These are phyloP conservation scores for Aureobasidium sp. DNA, from an alignment of 2,329 filamentous ascomycete species.

Conservation along the genomic window DNA sequence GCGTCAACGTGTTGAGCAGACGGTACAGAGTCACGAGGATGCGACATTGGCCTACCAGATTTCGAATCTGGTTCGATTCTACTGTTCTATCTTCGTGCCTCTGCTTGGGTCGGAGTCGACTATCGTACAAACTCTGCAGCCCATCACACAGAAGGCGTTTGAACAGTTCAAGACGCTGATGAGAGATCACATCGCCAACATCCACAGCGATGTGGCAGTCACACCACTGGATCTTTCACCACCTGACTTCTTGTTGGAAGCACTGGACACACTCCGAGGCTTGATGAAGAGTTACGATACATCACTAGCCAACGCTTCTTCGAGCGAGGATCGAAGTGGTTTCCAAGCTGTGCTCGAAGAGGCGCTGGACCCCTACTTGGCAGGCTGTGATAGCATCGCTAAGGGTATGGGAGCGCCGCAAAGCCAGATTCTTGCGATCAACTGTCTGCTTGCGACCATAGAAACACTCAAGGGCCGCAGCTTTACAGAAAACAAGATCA, in stretches of 20 bases:
- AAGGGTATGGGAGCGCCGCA: conserved; percentile 53
- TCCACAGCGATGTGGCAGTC: conserved; percentile 65
- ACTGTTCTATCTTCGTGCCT: conserved; percentile 75
- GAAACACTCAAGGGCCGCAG: conserved; percentile 51
- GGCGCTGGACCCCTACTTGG: conserved; percentile 79
- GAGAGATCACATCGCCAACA: conserved; percentile 67
- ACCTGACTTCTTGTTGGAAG: conserved; percentile 73
- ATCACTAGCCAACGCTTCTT: conserved; percentile 55
- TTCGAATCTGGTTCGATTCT: conserved; percentile 83
- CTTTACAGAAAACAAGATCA: conserved; percentile 54
- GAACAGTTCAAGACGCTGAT: conserved; percentile 76
- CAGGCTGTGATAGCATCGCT: conserved; percentile 64
- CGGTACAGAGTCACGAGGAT: conserved; percentile 88
- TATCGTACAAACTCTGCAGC: conserved; percentile 61
- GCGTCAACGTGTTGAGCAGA: conserved; percentile 83
- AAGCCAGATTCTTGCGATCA: conserved; percentile 61
- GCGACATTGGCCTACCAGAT: conserved; percentile 83
- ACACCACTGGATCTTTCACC: conserved; percentile 66
- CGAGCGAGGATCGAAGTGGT: conserved; percentile 43
- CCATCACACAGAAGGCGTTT: conserved; percentile 68
- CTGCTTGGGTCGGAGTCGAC: conserved; percentile 64
- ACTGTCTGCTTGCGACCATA: conserved; percentile 58
- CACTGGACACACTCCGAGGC: conserved; percentile 66
- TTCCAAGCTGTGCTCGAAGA: conserved; percentile 72
- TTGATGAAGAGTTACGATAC: conserved; percentile 85